Evolutionary conservation across 2,329 filamentous ascomycete genomes (phyloP).

Genomic region (Chaetomium olivaceum): DNA sequence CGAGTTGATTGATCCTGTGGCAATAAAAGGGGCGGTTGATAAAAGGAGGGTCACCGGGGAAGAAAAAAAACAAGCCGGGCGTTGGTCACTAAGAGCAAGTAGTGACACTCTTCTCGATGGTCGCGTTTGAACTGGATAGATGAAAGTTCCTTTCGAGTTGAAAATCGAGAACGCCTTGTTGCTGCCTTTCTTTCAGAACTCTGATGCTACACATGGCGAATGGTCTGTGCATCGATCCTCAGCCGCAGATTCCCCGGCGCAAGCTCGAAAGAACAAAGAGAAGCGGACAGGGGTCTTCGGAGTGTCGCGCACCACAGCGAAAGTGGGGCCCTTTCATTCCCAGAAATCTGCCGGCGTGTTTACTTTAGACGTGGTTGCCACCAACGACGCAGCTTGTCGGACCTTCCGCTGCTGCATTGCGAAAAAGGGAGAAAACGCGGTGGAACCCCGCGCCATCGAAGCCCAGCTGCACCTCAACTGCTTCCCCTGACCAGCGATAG

Average conservation of each 20-base stretch:
- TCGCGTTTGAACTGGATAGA: background rate
- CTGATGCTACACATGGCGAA: background rate
- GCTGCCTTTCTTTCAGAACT: conserved; percentile 5
- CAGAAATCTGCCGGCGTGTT: conserved; percentile 31
- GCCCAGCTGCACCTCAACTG: background rate
- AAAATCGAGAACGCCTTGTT: background rate
- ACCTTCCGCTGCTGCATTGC: conserved; percentile 4
- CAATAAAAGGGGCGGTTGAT: background rate
- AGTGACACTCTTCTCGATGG: background rate
- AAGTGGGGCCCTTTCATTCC: conserved; percentile 18
- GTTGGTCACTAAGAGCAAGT: too few species aligned
- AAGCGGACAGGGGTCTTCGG: background rate
- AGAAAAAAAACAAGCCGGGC: background rate
- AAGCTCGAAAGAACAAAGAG: background rate
- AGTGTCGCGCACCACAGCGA: background rate
- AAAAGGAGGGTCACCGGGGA: background rate
- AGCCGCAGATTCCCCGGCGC: conserved; percentile 13
- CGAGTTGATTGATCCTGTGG: background rate
- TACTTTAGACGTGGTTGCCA: conserved; percentile 36
- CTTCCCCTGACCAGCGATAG: background rate
- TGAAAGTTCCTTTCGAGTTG: background rate
- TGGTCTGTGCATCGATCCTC: conserved; percentile 2
- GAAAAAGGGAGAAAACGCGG: conserved; percentile 3
- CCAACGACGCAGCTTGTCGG: conserved; percentile 32
- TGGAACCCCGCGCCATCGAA: conserved; percentile 1